Percentiles rank a stretch among this genome's conserved stretches.
Conservation (phyloP, 208 protist genomes). For the Jaenimonas drosophilae region DNA sequence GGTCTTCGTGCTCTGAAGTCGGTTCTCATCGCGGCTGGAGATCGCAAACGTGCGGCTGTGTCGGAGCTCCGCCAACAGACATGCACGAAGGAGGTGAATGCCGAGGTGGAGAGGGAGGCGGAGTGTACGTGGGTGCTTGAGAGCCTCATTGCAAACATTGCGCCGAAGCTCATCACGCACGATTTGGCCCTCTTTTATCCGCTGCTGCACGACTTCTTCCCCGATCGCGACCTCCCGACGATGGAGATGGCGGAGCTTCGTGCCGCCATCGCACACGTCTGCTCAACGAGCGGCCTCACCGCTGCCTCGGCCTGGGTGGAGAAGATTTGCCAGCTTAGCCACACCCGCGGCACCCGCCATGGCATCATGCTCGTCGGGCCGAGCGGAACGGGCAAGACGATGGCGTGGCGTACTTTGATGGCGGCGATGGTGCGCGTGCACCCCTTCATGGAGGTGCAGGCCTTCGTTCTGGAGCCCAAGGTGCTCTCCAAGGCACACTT, state of each 20-base stretch:
- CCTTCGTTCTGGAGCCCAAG: constrained; percentile 98
- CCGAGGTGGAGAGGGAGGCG: constrained; percentile 18
- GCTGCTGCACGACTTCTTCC: constrained; percentile 97
- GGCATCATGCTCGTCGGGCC: constrained; percentile 99
- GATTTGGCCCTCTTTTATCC: constrained; percentile 93
- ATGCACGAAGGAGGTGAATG: no score
- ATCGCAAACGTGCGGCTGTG: constrained; percentile 79
- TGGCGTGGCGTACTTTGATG: constrained; percentile 92
- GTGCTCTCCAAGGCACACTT: constrained; percentile 97
- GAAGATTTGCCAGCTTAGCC: constrained; percentile 97
- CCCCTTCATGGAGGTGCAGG: constrained; percentile 51
- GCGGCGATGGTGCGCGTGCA: constrained; percentile 84
- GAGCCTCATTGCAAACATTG: constrained; percentile 93
- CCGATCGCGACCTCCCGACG: constrained; percentile 53
- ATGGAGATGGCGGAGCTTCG: constrained; percentile 41
- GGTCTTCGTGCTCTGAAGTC: constrained; percentile 99
- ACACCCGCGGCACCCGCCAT: constrained; percentile 96
- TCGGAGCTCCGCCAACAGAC: no score
- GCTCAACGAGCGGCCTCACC: constrained; percentile 48
- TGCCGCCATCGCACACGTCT: constrained; percentile 71
- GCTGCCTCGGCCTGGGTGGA: constrained; percentile 88
- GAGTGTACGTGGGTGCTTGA: constrained; percentile 89
- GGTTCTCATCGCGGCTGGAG: constrained; percentile 96
- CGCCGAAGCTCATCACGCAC: constrained; percentile 96
- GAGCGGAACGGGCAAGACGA: constrained; percentile 96